Evolutionary conservation across 140 eudicot genomes (phyloP), one percentile per base, ranked within the genome.

Genomic region (Flaveria floridana): DNA sequence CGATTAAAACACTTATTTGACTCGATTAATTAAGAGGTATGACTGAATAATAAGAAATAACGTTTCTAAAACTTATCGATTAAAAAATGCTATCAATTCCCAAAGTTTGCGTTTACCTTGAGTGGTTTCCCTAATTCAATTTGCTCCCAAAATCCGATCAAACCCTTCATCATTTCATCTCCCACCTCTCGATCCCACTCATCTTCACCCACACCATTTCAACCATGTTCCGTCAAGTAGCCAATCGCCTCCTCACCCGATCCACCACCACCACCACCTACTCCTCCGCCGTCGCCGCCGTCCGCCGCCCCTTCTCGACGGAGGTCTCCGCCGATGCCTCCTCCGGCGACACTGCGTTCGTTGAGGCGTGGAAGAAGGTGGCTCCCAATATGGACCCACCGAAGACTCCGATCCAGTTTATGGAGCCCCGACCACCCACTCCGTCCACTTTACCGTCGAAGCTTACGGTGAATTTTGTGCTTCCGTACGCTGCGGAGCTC

Each of bases 371-470:
- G 97, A 89, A 81, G 87, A 90, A 85, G 30, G 76, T 85, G 25
- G 74, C 69, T 56, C 96, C 97, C 3, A 86, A 82, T 79, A 75
- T 89, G 10, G 97, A 92, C 7, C 95, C 97, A 18, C 97, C 97
- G 13, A 84, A 87, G 58, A 89, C 96, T 2, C 95, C 97, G 23
- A 77, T 82, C 47, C 74, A 88, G 51, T 92, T 63, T 79, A 84
- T 82, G 90, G 83, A 79, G 19, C 81, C 92, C 37, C 91, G 96
- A 8, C 95, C 96, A 0, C 80, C 90, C 18, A 77, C 96, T 13
- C 87, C 91, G 21, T 74, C 90, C 53, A 50, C 83, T 18, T 83
- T 92, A 28, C 98, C 98, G 0, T 50, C 96, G 11, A 92, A 92
- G 71, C 85, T 92, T 63, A 89, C 94, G 2, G 85, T 92, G 63